These are phyloP conservation scores for Pyricularia sp. DNA, from an alignment of 2,329 filamentous ascomycete genomes.

Conservation along the genomic window DNA sequence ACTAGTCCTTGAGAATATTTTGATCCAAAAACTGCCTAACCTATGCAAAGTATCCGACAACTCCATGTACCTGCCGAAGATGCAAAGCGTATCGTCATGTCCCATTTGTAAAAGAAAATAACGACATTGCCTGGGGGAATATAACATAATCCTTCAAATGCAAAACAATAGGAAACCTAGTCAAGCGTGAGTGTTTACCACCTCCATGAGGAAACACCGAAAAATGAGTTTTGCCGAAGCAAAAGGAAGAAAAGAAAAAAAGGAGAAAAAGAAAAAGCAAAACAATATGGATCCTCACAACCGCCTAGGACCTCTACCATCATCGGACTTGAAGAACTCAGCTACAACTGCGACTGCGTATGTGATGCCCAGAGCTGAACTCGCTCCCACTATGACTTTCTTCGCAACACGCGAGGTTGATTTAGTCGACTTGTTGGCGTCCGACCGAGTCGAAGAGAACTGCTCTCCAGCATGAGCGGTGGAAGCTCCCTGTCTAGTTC, in stretches of 20 bases:
- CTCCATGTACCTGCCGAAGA: neutral
- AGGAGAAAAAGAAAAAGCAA: neutral
- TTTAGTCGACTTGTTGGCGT: constrained; percentile 7
- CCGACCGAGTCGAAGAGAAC: neutral
- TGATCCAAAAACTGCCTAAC: neutral
- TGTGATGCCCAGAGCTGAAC: constrained; percentile 38
- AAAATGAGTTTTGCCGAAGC: neutral
- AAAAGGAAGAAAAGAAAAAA: neutral
- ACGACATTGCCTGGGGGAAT: neutral
- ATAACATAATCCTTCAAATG: neutral
- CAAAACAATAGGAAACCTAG: neutral
- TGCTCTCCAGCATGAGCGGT: neutral
- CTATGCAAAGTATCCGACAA: neutral
- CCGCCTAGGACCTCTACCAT: constrained; percentile 21
- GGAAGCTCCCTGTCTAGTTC: neutral
- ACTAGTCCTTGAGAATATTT: neutral
- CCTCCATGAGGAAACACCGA: neutral
- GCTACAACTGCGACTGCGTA: constrained; percentile 46
- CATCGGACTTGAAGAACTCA: constrained; percentile 42
- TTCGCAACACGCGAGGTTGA: constrained; percentile 23
- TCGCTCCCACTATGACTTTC: constrained; percentile 38
- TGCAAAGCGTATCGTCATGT: neutral
- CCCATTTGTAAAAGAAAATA: neutral
- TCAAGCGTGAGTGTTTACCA: neutral
- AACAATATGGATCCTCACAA: constrained; percentile 11